phyloP scores from a whole-genome alignment of 1,139 yeast species.

The Saccharomyces hybrid region DNA sequence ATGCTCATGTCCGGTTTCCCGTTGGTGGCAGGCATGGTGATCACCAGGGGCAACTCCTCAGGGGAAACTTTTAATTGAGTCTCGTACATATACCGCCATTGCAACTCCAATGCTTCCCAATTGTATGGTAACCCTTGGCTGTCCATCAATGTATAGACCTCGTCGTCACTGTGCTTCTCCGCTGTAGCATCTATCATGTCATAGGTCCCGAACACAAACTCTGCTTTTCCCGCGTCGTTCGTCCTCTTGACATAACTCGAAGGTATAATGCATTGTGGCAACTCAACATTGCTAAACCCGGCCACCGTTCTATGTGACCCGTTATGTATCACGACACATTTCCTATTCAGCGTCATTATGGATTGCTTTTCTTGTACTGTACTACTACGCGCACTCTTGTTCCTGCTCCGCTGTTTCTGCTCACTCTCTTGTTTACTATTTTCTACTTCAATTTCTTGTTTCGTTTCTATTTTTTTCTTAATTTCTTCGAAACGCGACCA shows the following conservation, averaged over 20 bases:
- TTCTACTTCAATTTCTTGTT: not conserved
- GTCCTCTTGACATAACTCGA: conserved; percentile 43
- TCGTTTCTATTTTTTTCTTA: not conserved
- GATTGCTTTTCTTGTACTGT: not conserved
- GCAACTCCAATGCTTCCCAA: conserved; percentile 51
- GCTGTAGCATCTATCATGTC: conserved; percentile 37
- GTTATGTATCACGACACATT: conserved; percentile 54
- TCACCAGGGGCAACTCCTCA: conserved; percentile 52
- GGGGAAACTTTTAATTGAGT: conserved; percentile 42
- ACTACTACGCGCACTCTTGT: not conserved
- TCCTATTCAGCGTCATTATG: conserved; percentile 11
- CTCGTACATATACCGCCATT: conserved; percentile 52
- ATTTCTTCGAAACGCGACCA: not conserved
- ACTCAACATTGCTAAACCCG: conserved; percentile 59
- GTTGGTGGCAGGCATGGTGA: conserved; percentile 55
- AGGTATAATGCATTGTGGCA: conserved; percentile 53
- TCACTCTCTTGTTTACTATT: not conserved
- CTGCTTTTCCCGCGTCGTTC: conserved; percentile 20
- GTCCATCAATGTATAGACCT: conserved; percentile 55
- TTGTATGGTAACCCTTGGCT: conserved; percentile 56
- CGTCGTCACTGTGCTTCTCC: conserved; percentile 36
- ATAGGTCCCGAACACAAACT: conserved; percentile 43
- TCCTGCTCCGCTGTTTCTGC: not conserved
- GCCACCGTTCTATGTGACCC: conserved; percentile 62
- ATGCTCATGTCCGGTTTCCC: conserved; percentile 34